A percentile compares a stretch with the other conserved stretches of the same genome.
Conservation (phyloP, 768 basidiomycete species). For the Hygrophorus pudorinus region DNA sequence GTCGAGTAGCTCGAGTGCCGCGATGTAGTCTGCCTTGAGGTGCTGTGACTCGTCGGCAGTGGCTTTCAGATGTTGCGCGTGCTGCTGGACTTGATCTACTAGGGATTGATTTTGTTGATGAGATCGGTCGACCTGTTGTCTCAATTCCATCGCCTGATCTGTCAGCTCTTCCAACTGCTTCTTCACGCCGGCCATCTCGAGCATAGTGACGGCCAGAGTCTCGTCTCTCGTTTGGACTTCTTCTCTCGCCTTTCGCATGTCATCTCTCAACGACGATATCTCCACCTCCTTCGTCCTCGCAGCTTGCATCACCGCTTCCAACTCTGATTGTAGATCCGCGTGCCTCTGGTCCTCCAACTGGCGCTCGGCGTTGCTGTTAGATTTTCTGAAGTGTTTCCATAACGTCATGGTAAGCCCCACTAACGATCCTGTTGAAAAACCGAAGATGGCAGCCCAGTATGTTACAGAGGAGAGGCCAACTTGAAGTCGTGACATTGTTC, state of each 20-base stretch:
- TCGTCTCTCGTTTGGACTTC: constrained; percentile 16
- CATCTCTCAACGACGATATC: neutral
- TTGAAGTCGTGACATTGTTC: no score
- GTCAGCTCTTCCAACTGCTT: constrained; percentile 7
- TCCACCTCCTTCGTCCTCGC: neutral
- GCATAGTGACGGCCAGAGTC: constrained; percentile 3
- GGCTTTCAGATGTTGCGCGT: constrained; percentile 20
- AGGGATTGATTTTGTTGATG: constrained; percentile 23
- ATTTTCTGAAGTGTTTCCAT: no score
- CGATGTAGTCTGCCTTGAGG: constrained; percentile 11
- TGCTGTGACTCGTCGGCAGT: constrained; percentile 9
- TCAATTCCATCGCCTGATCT: constrained; percentile 1
- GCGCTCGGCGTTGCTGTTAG: neutral
- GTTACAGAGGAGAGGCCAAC: no score
- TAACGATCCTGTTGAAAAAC: no score
- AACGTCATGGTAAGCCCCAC: no score
- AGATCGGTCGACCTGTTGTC: constrained; percentile 15
- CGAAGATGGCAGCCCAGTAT: no score
- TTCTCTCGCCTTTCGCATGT: constrained; percentile 9
- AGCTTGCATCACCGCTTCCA: neutral
- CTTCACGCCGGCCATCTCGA: no score
- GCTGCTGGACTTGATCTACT: constrained; percentile 22
- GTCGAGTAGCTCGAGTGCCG: constrained; percentile 23
- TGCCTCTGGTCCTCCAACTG: neutral
- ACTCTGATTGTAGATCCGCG: neutral